Conservation (phyloP, 2,329 filamentous ascomycete genomes). For the Trichoderma arundinaceum region DNA sequence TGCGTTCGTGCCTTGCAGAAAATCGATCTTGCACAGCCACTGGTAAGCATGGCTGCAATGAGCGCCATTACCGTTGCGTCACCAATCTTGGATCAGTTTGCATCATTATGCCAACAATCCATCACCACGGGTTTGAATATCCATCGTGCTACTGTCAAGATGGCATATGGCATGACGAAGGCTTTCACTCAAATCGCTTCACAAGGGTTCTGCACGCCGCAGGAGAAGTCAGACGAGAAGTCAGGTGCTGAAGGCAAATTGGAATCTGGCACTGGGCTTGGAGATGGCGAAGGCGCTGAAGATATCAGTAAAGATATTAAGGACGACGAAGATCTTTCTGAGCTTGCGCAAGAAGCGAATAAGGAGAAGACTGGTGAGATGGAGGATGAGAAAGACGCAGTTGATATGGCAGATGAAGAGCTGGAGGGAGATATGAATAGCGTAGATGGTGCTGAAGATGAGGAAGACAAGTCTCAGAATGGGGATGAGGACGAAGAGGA, state of each 20-base stretch:
- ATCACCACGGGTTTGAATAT: slow-evolving; percentile 65
- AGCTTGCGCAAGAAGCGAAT: slow-evolving; percentile 85
- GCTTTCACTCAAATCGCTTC: slow-evolving; percentile 79
- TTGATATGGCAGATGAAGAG: slow-evolving; percentile 92
- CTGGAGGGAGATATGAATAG: slow-evolving; percentile 82
- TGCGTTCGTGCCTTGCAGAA: slow-evolving; percentile 47
- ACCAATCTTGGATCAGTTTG: slow-evolving; percentile 79
- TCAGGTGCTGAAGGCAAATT: slow-evolving; percentile 76
- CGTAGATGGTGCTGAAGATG: slow-evolving; percentile 65
- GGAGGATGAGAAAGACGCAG: slow-evolving; percentile 80
- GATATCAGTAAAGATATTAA: slow-evolving; percentile 98
- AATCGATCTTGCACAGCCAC: slow-evolving; percentile 41
- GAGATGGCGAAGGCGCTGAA: slow-evolving; percentile 92
- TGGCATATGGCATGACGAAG: slow-evolving; percentile 76
- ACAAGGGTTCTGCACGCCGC: slow-evolving; percentile 89
- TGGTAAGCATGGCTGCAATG: slow-evolving; percentile 41
- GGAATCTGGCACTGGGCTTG: slow-evolving; percentile 89
- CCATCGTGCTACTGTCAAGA: slow-evolving; percentile 73
- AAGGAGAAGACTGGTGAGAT: slow-evolving; percentile 69
- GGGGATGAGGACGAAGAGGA: slow-evolving; percentile 66
- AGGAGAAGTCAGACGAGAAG: slow-evolving; percentile 76
- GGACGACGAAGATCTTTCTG: slow-evolving; percentile 89
- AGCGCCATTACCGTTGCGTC: slow-evolving; percentile 46
- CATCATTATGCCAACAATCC: slow-evolving; percentile 62
- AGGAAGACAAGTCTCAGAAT: slow-evolving; percentile 64